These are phyloP conservation scores for Sporothrix globosa DNA, from an alignment of 2,329 filamentous ascomycete species.

Conservation along the genomic window DNA sequence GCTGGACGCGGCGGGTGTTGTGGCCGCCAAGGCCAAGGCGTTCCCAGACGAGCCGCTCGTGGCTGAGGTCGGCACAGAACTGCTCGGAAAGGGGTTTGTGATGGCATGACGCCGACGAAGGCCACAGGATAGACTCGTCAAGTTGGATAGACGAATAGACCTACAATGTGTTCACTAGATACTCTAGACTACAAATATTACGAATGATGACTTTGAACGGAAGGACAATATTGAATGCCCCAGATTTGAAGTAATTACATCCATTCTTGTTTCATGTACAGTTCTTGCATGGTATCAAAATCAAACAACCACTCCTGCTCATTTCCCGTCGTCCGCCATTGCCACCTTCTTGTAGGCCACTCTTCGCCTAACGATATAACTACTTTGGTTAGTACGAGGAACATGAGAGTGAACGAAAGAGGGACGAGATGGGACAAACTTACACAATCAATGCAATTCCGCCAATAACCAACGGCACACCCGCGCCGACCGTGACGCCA, in stretches of 20 bases:
- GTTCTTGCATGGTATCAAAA: no score
- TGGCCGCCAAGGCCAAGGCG: constrained; percentile 59
- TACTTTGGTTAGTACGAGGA: neutral
- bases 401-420: no score
- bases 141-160: neutral
- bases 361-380: neutral
- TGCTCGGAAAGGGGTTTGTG: constrained; percentile 55
- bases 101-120: neutral
- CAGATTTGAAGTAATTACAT: no score
- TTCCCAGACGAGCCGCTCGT: constrained; percentile 64
- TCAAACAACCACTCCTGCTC: no score
- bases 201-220: neutral
- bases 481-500: constrained; percentile 29
- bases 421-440: neutral
- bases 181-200: constrained; percentile 20
- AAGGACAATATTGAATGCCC: no score
- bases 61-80: constrained; percentile 55
- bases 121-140: neutral
- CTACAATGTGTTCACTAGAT: neutral
- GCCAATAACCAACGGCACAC: constrained; percentile 26
- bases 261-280: no score
- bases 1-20: constrained; percentile 71
- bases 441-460: neutral
- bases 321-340: no score
- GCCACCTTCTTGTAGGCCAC: no score